Evolutionary conservation across 2,329 filamentous ascomycete genomes (phyloP).

Genomic region (Arthrobotrys sphaeroides): DNA sequence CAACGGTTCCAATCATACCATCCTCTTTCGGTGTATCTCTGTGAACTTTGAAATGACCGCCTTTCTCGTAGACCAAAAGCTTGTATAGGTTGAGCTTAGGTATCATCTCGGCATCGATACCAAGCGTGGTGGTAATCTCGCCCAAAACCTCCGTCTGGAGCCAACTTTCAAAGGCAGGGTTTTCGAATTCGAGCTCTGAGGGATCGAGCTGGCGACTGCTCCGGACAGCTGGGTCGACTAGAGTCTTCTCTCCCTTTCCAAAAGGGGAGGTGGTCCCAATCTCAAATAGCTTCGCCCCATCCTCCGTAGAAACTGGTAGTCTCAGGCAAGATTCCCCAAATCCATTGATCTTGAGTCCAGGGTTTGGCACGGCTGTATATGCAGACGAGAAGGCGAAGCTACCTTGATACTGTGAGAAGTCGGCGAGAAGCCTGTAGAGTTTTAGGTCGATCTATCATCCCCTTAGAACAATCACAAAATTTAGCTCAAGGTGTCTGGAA

Average conservation of each 20-base stretch:
- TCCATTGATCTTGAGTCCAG: constrained; percentile 26
- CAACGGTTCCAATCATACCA: constrained; percentile 47
- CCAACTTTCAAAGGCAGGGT: constrained; percentile 28
- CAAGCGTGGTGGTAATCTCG: constrained; percentile 16
- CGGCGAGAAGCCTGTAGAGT: constrained; percentile 1
- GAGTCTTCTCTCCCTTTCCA: constrained; percentile 29
- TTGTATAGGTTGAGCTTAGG: constrained; percentile 41
- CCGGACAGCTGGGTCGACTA: constrained; percentile 21
- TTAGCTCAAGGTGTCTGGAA: neutral
- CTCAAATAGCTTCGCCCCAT: constrained; percentile 15
- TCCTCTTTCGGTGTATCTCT: constrained; percentile 40
- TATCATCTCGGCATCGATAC: constrained; percentile 25
- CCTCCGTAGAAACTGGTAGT: constrained; percentile 27
- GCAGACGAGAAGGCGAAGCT: constrained; percentile 39
- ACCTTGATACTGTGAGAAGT: constrained; percentile 22
- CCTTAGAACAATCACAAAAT: neutral
- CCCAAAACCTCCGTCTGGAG: constrained; percentile 8
- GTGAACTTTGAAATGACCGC: constrained; percentile 40
- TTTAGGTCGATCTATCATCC: constrained; percentile 5
- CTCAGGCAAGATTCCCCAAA: constrained; percentile 18
- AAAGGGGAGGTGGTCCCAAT: constrained; percentile 28
- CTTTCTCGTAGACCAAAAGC: constrained; percentile 34
- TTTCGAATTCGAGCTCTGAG: constrained; percentile 15
- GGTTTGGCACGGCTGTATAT: constrained; percentile 32
- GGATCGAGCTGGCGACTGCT: constrained; percentile 45